These are phyloP conservation scores for Cladosporium sp. DNA, from an alignment of 2,329 filamentous ascomycete species.

Conservation along the genomic window DNA sequence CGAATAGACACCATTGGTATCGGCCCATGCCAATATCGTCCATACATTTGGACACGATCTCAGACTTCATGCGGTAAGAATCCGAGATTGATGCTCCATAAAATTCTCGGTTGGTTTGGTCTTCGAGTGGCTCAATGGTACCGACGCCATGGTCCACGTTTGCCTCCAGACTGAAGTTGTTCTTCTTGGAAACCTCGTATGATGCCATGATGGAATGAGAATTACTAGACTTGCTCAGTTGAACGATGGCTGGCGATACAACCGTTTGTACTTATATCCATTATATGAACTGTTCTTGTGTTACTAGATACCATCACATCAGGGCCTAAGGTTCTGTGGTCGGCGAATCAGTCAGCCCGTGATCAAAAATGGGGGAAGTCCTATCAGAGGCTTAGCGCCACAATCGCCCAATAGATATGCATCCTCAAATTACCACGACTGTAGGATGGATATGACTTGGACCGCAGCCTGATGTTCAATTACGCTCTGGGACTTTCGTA, in stretches of 20 bases:
- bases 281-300: neutral
- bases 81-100: slow-evolving; percentile 14
- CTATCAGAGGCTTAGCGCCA: slow-evolving; percentile 8
- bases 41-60: slow-evolving; percentile 17
- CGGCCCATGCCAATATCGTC: slow-evolving; percentile 74
- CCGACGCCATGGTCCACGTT: slow-evolving; percentile 15
- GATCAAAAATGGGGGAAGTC: neutral
- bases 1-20: slow-evolving; percentile 82
- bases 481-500: no score
- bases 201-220: neutral
- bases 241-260: neutral
- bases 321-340: neutral
- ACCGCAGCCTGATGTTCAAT: neutral
- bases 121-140: slow-evolving; percentile 10
- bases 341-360: neutral
- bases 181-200: neutral
- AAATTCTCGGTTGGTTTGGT: slow-evolving; percentile 6
- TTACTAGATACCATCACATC: neutral
- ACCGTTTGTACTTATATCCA: neutral
- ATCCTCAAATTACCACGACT: neutral
- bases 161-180: slow-evolving; percentile 7
- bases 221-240: neutral
- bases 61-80: slow-evolving; percentile 19
- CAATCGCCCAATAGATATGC: slow-evolving; percentile 3
- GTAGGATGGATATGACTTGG: neutral